A percentile compares a stretch with the other conserved stretches of the same genome.
phyloP scores from a whole-genome alignment of 2,329 filamentous ascomycete genomes.

The Aspergillus sp. region DNA sequence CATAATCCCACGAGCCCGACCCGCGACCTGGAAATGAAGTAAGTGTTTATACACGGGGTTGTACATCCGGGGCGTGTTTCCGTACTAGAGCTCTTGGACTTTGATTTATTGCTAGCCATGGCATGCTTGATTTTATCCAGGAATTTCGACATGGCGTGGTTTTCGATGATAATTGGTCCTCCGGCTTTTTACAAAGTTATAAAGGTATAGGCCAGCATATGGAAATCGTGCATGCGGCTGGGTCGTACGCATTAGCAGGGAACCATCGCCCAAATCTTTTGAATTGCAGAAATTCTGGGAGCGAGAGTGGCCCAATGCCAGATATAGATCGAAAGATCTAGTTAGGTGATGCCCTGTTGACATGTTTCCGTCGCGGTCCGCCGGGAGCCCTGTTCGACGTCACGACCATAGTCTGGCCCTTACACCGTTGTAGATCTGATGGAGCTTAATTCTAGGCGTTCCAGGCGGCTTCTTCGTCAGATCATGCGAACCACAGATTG shows the following conservation, averaged over 20 bases:
- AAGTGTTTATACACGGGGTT: background rate
- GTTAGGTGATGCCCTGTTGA: background rate
- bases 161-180: background rate
- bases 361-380: constrained; percentile 7
- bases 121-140: constrained; percentile 51
- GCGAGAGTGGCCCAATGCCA: background rate
- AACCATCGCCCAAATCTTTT: background rate
- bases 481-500: background rate
- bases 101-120: constrained; percentile 34
- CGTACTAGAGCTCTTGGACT: constrained; percentile 17
- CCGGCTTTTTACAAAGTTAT: background rate
- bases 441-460: background rate
- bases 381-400: constrained; percentile 4
- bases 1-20: constrained; percentile 4
- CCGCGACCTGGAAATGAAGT: constrained; percentile 7
- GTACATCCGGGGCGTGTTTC: background rate
- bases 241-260: background rate
- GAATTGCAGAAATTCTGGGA: background rate
- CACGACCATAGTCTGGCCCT: constrained; percentile 7
- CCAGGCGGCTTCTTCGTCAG: background rate
- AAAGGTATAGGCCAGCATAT: background rate
- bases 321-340: background rate
- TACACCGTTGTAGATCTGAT: background rate
- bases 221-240: background rate
- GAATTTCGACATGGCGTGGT: constrained; percentile 42